Percentiles rank a stretch among this genome's conserved stretches.
Evolutionary conservation across 164 flowering plant species (phyloP).

Genomic region (Liriodendron chinense): DNA sequence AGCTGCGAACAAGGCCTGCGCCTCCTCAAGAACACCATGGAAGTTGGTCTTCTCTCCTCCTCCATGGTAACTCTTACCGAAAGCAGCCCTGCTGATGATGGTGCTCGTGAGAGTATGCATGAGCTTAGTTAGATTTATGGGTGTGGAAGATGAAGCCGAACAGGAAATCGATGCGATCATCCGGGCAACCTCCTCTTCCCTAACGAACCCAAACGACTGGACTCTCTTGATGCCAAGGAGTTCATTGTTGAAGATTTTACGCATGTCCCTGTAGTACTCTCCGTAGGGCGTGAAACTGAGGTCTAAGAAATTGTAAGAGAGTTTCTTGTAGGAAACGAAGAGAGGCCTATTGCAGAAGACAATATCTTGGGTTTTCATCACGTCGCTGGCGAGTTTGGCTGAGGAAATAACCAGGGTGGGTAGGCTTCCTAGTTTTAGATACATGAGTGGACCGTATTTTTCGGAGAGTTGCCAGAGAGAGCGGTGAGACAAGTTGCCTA

Average conservation of each 20-base stretch:
- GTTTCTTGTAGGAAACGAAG: background rate
- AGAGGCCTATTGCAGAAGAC: background rate
- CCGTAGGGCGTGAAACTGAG: background rate
- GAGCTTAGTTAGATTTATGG: slow-evolving; percentile 19
- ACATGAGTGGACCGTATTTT: slow-evolving; percentile 9
- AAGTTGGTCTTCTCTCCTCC: background rate
- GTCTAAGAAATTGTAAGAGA: background rate
- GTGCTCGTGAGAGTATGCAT: slow-evolving; percentile 10
- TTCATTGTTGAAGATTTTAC: background rate
- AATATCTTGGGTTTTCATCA: slow-evolving; percentile 2
- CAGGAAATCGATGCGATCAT: background rate
- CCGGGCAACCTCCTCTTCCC: background rate
- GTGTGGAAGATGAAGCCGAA: background rate
- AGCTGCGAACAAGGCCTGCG: slow-evolving; percentile 13
- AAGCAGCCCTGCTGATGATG: slow-evolving; percentile 23
- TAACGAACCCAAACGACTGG: background rate
- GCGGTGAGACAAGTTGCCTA: slow-evolving; percentile 3
- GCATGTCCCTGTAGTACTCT: background rate
- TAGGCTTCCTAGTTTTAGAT: background rate
- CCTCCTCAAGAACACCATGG: slow-evolving; percentile 10
- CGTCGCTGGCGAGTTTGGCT: background rate
- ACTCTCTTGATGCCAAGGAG: slow-evolving; percentile 1
- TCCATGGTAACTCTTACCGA: slow-evolving; percentile 22
- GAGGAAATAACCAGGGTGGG: slow-evolving; percentile 1
- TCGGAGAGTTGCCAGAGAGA: slow-evolving; percentile 14